Conservation (phyloP, 2,329 filamentous ascomycete genomes). For the Kalaharituber pfeilii region DNA sequence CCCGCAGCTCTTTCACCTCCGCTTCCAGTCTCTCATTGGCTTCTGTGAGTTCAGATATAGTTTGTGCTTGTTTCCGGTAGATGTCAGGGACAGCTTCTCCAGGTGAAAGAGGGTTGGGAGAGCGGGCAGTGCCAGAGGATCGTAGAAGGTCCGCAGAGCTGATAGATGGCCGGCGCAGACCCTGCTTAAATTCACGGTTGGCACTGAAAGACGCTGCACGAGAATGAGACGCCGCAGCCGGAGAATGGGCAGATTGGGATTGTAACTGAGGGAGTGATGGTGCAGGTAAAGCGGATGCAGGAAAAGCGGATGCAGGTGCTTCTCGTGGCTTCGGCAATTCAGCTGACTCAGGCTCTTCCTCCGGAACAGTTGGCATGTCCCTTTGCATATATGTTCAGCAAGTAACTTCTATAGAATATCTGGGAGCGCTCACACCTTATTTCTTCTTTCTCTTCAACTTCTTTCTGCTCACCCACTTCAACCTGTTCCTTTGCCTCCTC, state of each 20-base stretch:
- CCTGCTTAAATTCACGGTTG: conserved; percentile 10
- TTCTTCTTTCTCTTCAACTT: background rate
- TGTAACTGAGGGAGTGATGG: background rate
- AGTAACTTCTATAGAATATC: background rate
- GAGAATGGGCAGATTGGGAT: background rate
- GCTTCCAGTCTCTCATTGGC: conserved; percentile 12
- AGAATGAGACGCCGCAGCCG: conserved; percentile 8
- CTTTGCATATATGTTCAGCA: background rate
- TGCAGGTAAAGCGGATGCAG: too few species aligned
- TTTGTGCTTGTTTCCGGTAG: conserved; percentile 16
- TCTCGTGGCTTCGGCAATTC: too few species aligned
- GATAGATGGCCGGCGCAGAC: conserved; percentile 13
- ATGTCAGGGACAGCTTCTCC: conserved; percentile 14
- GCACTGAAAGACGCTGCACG: conserved; percentile 13
- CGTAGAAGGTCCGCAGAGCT: conserved; percentile 14
- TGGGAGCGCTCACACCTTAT: background rate
- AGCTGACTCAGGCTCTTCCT: background rate
- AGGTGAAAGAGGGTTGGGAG: conserved; percentile 12
- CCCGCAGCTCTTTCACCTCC: conserved; percentile 7
- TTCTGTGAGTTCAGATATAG: conserved; percentile 16
- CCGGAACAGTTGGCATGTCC: conserved; percentile 1
- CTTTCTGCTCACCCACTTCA: too few species aligned
- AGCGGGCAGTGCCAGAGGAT: background rate
- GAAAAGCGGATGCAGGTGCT: background rate
- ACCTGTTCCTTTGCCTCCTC: conserved; percentile 1